Evolutionary conservation across 768 basidiomycete genomes (phyloP), one percentile per base, ranked within the genome.

Genomic region (Rhizopogon vesiculosus): DNA sequence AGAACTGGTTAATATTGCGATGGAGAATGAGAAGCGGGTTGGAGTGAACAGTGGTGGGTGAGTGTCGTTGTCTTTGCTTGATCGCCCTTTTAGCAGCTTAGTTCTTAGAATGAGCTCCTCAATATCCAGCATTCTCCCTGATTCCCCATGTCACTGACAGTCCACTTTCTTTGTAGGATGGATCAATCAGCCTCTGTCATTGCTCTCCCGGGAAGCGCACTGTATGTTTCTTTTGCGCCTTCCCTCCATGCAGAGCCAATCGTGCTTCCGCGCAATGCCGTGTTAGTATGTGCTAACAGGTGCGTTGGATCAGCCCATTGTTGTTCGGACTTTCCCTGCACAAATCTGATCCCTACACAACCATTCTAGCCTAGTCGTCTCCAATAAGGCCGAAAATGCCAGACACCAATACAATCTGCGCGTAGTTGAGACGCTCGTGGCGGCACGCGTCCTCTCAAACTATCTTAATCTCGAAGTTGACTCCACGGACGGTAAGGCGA

Each of bases 141-240:
- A 28, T 41, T 42, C 18, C 45, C n/a, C 5, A 29, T 42, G 15
- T 61, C 43, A 60, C 42, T 62, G 8, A 60, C 53, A 22, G 6
- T 54, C 55, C 49, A 5, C 4, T 33, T 53, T 42, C 18, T n/a
- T 45, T 35, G 7, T 48, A 89, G 91, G 25, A 90, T 95, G 88
- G 93, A 96, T 68, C 92, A 94, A 77, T 88, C 92, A 1, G 91
- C 92, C 0, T 93, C 90, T 0, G 86, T 93, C 39, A 86, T 95
- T 60, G 87, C 84, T 15, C 76, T 80, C 25, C 76, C 87, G 0
- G 78, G 80, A 19, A 83, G 87, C 7, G 86, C 91, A 0, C 79
- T 91, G 33, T 89, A 89, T 65, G 86, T 93, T 61, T 79, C 85
- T 19, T 96, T 95, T 78, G 87, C 84, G 67, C 93, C 93, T 1